A percentile compares a stretch with the other conserved stretches of the same genome.
Conservation (phyloP, 768 basidiomycete species). For the Fibroporia radiculosa region DNA sequence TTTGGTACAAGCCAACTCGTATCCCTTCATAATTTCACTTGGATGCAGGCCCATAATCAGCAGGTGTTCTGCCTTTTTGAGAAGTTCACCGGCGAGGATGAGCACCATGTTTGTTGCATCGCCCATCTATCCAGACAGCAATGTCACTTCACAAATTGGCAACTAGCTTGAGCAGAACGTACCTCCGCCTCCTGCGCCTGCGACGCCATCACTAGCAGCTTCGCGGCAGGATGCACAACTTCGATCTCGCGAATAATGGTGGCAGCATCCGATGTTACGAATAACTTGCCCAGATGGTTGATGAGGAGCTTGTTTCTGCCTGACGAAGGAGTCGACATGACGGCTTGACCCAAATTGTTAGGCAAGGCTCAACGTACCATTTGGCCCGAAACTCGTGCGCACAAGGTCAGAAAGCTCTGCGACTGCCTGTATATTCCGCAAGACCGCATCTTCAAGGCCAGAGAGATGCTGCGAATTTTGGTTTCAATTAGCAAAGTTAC, state of each 20-base stretch:
- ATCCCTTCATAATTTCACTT: slow-evolving; percentile 91
- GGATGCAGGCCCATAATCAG: slow-evolving; percentile 97
- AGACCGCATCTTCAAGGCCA: slow-evolving; percentile 94
- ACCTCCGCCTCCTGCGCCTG: slow-evolving; percentile 96
- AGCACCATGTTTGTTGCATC: slow-evolving; percentile 95
- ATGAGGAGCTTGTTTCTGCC: slow-evolving; percentile 91
- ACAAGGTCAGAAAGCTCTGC: slow-evolving; percentile 91
- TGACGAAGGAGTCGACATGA: neutral
- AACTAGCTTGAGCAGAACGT: too few species aligned
- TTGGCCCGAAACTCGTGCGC: slow-evolving; percentile 93
- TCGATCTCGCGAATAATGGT: slow-evolving; percentile 98
- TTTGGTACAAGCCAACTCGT: slow-evolving; percentile 83
- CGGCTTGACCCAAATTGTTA: neutral
- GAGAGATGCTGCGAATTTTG: slow-evolving; percentile 37
- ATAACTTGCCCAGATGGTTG: slow-evolving; percentile 91
- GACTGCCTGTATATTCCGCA: slow-evolving; percentile 96
- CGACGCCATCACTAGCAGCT: slow-evolving; percentile 97
- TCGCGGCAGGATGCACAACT: slow-evolving; percentile 97
- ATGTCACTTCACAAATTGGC: too few species aligned
- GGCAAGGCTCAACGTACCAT: slow-evolving; percentile 49
- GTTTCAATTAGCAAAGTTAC: neutral
- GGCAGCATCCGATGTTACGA: slow-evolving; percentile 98
- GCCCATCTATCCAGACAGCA: slow-evolving; percentile 63
- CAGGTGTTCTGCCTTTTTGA: slow-evolving; percentile 89
- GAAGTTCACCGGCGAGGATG: slow-evolving; percentile 90